Evolutionary conservation across 2,329 filamentous ascomycete species (phyloP), one percentile per base, ranked within the genome.

Genomic region (Diaporthe vaccinii): DNA sequence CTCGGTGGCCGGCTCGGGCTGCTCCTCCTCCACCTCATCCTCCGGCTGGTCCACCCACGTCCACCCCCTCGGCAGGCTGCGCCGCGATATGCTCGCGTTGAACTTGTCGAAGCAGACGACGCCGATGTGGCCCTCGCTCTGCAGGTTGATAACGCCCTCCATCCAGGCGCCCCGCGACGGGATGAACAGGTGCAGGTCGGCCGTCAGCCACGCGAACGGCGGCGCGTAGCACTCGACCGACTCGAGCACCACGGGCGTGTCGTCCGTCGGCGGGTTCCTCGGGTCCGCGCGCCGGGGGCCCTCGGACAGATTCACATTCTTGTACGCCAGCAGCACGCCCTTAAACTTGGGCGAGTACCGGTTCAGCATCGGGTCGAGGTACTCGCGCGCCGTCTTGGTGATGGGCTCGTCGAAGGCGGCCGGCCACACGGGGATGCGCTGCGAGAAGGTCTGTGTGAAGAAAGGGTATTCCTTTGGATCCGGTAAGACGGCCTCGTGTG

Each of bases 101-200:
- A 98, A 98, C 78, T 95, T 91, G 83, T 96, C 96, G 85, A 95
- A 96, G 83, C 95, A 97, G 15, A 97, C 91, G 3, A 98, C 90
- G 28, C 96, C 96, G 9, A 99, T 89, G 81, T 98, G 95, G 9
- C 95, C 95, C 79, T 97, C 94, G 65, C 93, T 96, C 82, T 98
- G 95, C 41, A 98, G 87, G 80, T 96, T 97, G 74, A 98, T 90
- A 78, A 89, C 92, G 15, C 95, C 97, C 78, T 96, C 93, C 81
- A 98, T 89, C 84, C 90, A 91, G 12, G 92, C 91, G 49, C 94
- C 94, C 61, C 91, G 90, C 72, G 89, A 87, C 0, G 97, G 96
- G 44, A 93, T 90, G 82, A 98, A 97, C 25, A 98, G 86, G 59
- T 97, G 88, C 77, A 98, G 93, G 31, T 97, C 95, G 1, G 93